A percentile compares a stretch with the other conserved stretches of the same genome.
phyloP scores from a whole-genome alignment of 2,329 filamentous ascomycete species.

The Colletotrichum caudatum region DNA sequence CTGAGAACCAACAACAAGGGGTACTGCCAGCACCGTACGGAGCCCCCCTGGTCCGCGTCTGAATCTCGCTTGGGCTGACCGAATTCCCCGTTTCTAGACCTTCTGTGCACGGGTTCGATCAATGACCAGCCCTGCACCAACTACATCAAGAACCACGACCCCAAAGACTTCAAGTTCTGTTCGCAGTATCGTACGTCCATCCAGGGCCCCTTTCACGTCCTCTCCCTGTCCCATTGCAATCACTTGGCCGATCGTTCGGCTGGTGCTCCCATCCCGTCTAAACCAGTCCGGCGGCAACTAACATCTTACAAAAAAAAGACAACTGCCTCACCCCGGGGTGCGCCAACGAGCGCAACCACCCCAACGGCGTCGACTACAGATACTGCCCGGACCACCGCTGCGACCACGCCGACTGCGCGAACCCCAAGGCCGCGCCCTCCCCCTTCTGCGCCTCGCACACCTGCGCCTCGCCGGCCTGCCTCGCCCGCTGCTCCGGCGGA shows the following conservation, averaged over 20 bases:
- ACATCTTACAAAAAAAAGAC: slow-evolving; percentile 43
- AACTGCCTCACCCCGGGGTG: slow-evolving; percentile 47
- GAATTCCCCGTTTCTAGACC: neutral
- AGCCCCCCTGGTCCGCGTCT: neutral
- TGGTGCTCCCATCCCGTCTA: neutral
- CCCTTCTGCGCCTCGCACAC: slow-evolving; percentile 47
- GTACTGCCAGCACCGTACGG: slow-evolving; percentile 36
- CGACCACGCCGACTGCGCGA: slow-evolving; percentile 43
- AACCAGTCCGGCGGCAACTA: neutral
- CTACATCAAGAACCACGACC: slow-evolving; percentile 40
- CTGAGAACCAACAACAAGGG: slow-evolving; percentile 34
- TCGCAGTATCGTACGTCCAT: slow-evolving; percentile 36
- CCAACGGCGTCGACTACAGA: slow-evolving; percentile 41
- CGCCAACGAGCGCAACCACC: slow-evolving; percentile 43
- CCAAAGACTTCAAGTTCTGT: slow-evolving; percentile 36
- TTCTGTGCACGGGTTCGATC: slow-evolving; percentile 29
- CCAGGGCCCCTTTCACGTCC: neutral
- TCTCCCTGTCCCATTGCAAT: neutral
- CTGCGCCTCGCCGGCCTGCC: slow-evolving; percentile 46
- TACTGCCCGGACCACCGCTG: slow-evolving; percentile 50
- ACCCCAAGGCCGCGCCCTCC: slow-evolving; percentile 26
- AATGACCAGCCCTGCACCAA: slow-evolving; percentile 35
- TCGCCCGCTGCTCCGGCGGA: slow-evolving; percentile 43
- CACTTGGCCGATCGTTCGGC: neutral
- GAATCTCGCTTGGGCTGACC: neutral